Base-by-base conservation (phyloP, 2,329 filamentous ascomycete genomes). In the Diplodia intermedia region DNA sequence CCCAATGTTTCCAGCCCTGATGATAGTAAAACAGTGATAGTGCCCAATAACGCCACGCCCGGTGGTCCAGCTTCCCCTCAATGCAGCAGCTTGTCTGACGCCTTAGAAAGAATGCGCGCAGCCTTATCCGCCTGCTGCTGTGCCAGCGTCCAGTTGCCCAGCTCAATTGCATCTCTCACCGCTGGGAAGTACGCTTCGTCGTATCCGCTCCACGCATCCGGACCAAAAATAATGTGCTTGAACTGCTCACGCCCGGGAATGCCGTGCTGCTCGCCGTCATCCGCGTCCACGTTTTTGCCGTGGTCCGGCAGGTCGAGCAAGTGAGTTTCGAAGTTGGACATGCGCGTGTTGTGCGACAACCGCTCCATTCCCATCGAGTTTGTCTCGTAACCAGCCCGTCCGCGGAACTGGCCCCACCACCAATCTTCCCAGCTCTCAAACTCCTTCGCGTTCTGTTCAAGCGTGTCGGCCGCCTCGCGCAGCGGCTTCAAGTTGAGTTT, bases 141-240 rank as follows among this genome's bases (percentile, higher is more conserved):
- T 3, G 91, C 91, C 14, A 86, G 78, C 1, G 80, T 82, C 91
- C 90, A 94, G 73, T 97, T 87, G 31, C 86, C 86, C 4, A 84
- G 86, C 70, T 91, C 87, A 50, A 97, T 83, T 9, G 90, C 89
- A 74, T 97, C 94, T 68, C 92, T 86, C 67, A 97, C 91, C n/a
- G 90, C 90, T 0, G 94, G 94, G 80, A 96, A 96, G 70, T 87
- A 87, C 0, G 86, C 86, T 67, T 86, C 86, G 43, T 90, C 86
- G 71, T 90, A 86, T 47, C 86, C 88, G 40, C 89, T 89, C 90
- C 92, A 94, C 2, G 88, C 82, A 74, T 92, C 88, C 0, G 95
- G 95, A 1, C 91, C 94, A 76, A 94, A 97, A 68, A 99, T 82
- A 75, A 96, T 86, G 79, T 97, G 95, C 79, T 96, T 97, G 85